Percentiles rank a stretch among this genome's conserved stretches.
These are phyloP conservation scores for Selenicereus undatus DNA, from an alignment of 148 eudicot genomes.

Conservation along the genomic window DNA sequence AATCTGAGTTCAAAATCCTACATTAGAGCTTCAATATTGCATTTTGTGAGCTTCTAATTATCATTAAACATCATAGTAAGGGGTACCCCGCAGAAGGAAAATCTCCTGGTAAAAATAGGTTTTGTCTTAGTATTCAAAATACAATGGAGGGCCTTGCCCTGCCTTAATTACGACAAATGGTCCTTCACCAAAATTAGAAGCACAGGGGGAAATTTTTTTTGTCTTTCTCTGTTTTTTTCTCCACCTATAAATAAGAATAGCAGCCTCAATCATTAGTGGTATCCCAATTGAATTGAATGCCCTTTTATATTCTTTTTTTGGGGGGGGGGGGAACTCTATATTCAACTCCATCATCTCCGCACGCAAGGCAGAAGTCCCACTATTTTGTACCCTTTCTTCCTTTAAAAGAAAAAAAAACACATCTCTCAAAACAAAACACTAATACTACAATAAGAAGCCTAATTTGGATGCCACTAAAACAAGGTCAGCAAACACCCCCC, in stretches of 20 bases:
- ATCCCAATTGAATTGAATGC: background rate
- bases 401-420: too few species aligned
- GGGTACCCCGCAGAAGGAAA: background rate
- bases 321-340: background rate
- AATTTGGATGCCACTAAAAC: too few species aligned
- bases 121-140: background rate
- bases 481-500: too few species aligned
- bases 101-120: background rate
- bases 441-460: too few species aligned
- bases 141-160: conserved; percentile 5
- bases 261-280: conserved; percentile 33
- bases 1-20: too few species aligned
- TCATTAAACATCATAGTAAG: background rate
- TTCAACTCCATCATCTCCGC: too few species aligned
- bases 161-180: conserved; percentile 12
- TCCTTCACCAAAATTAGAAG: background rate
- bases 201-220: background rate
- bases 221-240: background rate
- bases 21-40: background rate
- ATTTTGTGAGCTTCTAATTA: background rate
- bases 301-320: background rate
- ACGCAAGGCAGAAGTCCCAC: too few species aligned
- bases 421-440: too few species aligned
- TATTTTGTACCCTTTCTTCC: too few species aligned
- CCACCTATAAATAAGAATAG: conserved; percentile 7